phyloP scores from a whole-genome alignment of 306 rosid species.

The Dryas alaskensis region DNA sequence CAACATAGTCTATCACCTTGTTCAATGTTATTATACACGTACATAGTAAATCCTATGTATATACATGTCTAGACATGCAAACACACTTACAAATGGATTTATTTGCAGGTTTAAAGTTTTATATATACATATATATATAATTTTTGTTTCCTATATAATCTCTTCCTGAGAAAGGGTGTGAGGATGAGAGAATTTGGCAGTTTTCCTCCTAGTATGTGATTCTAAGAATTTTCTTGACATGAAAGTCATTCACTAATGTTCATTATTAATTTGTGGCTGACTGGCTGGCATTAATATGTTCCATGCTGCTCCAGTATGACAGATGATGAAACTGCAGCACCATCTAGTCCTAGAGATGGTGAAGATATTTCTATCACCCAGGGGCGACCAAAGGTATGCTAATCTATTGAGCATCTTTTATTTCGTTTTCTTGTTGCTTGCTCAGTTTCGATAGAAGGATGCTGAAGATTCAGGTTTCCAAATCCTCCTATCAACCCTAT shows the following conservation, averaged over 20 bases:
- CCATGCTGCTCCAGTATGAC: constrained; percentile 68
- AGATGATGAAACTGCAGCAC: constrained; percentile 68
- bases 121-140: background rate
- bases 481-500: too few relatives aligned
- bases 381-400: constrained; percentile 77
- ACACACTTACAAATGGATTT: background rate
- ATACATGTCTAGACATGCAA: background rate
- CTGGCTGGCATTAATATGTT: background rate
- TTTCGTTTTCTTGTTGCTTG: background rate
- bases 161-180: background rate
- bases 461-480: too few relatives aligned
- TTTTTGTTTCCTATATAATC: background rate
- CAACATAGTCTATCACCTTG: background rate
- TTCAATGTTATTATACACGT: background rate
- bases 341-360: constrained; percentile 96
- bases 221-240: background rate
- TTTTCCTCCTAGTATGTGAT: background rate
- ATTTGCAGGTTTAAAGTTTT: background rate
- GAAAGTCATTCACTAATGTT: background rate
- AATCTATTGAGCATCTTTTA: constrained; percentile 18
- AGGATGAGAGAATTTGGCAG: constrained; percentile 1
- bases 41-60: background rate
- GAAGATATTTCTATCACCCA: constrained; percentile 70
- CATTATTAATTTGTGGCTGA: background rate
- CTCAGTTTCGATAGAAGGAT: background rate